Base-by-base conservation (phyloP, 495 filamentous ascomycete species). In the Neurospora tetraspora region DNA sequence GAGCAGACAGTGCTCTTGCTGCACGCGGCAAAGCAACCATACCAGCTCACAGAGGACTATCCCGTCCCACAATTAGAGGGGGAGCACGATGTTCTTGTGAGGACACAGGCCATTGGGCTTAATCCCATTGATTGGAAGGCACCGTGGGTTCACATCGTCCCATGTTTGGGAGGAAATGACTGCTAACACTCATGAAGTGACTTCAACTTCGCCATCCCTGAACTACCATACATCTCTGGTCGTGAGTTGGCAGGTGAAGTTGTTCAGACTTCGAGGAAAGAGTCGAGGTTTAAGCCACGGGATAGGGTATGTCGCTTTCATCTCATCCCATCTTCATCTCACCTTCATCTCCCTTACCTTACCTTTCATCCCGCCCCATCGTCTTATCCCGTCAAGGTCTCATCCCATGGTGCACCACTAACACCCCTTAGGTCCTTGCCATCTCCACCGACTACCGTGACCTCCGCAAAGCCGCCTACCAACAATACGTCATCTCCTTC, bases 91-190 rank as follows among this genome's bases (percentile, higher is more conserved):
- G 83, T 90, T 34, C 81, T 91, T 5, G 83, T 90, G 70, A 84
- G 85, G 77, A 82, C 87, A 73, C 73, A 84, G 39, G 87, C 86
- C 10, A 87, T 92, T 79, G 91, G 90, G 4, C 79, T 93, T 69
- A 92, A 92, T 78, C 91, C 90, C 4, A 87, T 92, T 68, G 91
- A 93, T 78, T 92, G 91, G 91, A 92, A 92, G 81, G 87, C 85
- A 75, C 88, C 89, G 89, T 91, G 83, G 40, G 85, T 84, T 47
- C 39, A 14, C 27, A 34, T 38, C 14, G 6, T 23, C 0, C 31
- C 27, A 39, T 4, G 10, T 34, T 70, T 69, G 72, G 69, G 70
- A 40, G 12, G 31, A 5, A 23, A 10, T 10, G n/a, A 5, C 27
- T 5, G 9, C 8, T 5, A 38, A 79, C 27, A 9, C 6, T 18